Conservation (phyloP, 2,329 filamentous ascomycete species). For the Taxawa tesnikishii region DNA sequence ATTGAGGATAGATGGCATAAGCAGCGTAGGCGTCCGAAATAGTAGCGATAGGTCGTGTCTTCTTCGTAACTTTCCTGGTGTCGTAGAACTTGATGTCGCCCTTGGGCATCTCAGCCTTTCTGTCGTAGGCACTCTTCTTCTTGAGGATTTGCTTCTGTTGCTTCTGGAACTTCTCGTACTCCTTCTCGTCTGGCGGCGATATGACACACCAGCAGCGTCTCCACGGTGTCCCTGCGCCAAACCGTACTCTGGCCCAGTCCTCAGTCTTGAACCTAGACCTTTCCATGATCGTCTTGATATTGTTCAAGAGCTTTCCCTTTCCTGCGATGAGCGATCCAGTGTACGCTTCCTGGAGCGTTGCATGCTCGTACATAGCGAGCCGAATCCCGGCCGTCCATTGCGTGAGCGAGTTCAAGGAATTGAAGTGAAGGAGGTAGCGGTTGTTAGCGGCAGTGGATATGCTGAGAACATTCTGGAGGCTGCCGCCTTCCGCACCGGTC, state of each 20-base stretch:
- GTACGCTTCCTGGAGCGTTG: constrained; percentile 88
- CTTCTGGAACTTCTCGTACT: constrained; percentile 73
- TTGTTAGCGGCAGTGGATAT: constrained; percentile 93
- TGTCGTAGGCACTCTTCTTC: constrained; percentile 76
- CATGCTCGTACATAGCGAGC: constrained; percentile 86
- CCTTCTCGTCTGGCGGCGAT: constrained; percentile 85
- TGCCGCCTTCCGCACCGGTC: constrained; percentile 61
- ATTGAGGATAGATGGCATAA: constrained; percentile 91
- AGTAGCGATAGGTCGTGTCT: constrained; percentile 77
- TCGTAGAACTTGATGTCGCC: constrained; percentile 95
- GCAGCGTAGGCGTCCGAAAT: constrained; percentile 84
- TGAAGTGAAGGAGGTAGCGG: constrained; percentile 91
- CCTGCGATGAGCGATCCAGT: constrained; percentile 91
- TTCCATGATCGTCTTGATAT: constrained; percentile 81
- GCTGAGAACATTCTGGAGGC: constrained; percentile 87
- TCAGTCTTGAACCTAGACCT: constrained; percentile 64
- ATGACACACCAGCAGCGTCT: constrained; percentile 95
- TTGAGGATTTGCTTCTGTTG: no score
- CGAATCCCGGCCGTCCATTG: constrained; percentile 96
- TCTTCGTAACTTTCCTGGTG: constrained; percentile 80
- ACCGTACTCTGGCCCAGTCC: constrained; percentile 90
- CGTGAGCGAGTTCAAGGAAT: constrained; percentile 80
- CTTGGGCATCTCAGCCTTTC: constrained; percentile 57
- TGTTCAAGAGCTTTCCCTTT: constrained; percentile 81
- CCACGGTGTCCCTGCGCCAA: constrained; percentile 93